Conservation (phyloP, 2,329 filamentous ascomycete genomes). For the Neonectria magnoliae region DNA sequence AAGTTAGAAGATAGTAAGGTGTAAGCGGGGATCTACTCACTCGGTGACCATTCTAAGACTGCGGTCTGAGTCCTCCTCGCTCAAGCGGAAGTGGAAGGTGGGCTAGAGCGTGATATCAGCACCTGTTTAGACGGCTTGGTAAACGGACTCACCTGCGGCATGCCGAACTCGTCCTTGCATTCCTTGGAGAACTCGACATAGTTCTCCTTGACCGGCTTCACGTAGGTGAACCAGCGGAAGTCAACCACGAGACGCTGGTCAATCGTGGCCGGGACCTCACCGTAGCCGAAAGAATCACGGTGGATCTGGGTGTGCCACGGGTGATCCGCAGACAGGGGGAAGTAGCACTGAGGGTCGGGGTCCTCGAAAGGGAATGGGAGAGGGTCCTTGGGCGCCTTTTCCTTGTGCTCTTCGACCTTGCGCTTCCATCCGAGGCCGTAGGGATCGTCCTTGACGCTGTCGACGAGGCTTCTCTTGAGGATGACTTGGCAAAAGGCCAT, state of each 20-base stretch:
- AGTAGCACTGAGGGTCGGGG: constrained; percentile 12
- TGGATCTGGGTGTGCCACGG: constrained; percentile 18
- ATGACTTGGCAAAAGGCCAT: constrained; percentile 14
- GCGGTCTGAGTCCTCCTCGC: not conserved
- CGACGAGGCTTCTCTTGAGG: not conserved
- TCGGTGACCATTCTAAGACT: constrained; percentile 1
- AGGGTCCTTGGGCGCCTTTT: not conserved
- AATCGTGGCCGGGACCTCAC: constrained; percentile 1
- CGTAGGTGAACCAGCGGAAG: constrained; percentile 14
- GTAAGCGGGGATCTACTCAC: not conserved
- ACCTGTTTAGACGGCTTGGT: not conserved
- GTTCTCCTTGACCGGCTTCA: not conserved
- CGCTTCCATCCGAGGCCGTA: not conserved
- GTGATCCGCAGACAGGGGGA: not conserved
- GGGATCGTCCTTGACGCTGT: not conserved
- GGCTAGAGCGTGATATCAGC: not conserved
- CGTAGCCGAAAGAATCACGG: constrained; percentile 13
- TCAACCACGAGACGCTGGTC: constrained; percentile 12
- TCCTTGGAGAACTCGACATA: not conserved
- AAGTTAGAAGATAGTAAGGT: not conserved
- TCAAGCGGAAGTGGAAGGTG: constrained; percentile 5
- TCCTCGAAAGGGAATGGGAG: constrained; percentile 15
- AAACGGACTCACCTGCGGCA: constrained; percentile 3
- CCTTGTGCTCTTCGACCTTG: not conserved
- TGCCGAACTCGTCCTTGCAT: constrained; percentile 1